Base-by-base conservation (phyloP, 208 protist species). In the Porcisia deanei region DNA sequence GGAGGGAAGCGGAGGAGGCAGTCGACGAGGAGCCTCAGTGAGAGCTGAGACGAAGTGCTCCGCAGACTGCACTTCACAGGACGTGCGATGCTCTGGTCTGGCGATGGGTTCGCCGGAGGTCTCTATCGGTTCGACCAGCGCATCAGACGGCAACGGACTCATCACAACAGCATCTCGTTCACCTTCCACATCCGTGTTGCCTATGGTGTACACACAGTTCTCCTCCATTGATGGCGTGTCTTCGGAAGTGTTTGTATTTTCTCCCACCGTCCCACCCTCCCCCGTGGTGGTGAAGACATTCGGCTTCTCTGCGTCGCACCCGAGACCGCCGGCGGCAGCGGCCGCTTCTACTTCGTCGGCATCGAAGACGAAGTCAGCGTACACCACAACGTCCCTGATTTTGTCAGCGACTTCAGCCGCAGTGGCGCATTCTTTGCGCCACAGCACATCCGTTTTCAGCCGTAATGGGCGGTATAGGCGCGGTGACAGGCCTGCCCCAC, bases 271-370 rank as follows among this genome's bases (percentile, higher is more conserved):
- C 30, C 72, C 75, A 9, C 73, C 47, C 49, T 85, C 77, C 52
- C 77, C 82, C 2, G 55, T 73, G n/a, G 80, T 79, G n/a, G 71
- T 79, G 60, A 83, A 78, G n/a, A 45, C 53, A 60, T 82, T 79
- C 12, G 72, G 69, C 55, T 75, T 68, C 18, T 67, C 69, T 30
- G 64, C 64, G 18, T 18, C 47, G 52, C 37, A 8, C 7, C 68
- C 61, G 18, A 37, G 57, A 18, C 12, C 64, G 20, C 49, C 34
- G 8, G 47, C 71, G 41, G 22, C 68, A 16, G 9, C 68, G 25
- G 59, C 49, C 12, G 73, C 70, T 3, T 72, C 67, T 6, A 12
- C 71, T 43, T 70, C 64, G 10, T 10, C n/a, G 1, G 30, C 79
- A n/a, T 67, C 73, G 4, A 76, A 75, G 61, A 53, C 67, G 10